Base-by-base conservation (phyloP, 805 yeast species). In the Candida silvatica region DNA sequence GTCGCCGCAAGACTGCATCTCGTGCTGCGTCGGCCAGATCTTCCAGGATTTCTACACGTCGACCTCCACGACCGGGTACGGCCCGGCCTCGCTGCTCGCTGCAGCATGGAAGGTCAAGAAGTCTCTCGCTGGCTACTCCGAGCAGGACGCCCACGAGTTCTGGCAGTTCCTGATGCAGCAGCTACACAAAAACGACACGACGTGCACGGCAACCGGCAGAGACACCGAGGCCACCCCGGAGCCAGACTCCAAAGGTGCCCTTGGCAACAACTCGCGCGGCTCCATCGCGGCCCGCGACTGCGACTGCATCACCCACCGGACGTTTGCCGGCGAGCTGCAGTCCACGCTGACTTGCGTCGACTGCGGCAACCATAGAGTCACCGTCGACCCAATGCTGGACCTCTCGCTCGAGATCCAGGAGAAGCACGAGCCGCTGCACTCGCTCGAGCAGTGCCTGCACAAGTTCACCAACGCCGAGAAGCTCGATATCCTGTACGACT, bases 131-230 rank as follows among this genome's bases (percentile, higher is more conserved):
- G 99, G 99, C 2, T 88, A 88, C 46, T 81, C 92, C 24, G 97
- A 92, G 58, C 99, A 92, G 58, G 99, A 92, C 55, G 97, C 98
- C 0, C 99, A 92, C 59, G 99, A 92, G 58, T 92, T 90, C 58
- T 80, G 94, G 80, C 97, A 92, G 53, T 88, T 90, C 53, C 51
- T 90, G 20, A 66, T 90, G 26, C 83, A 90, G 56, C 94, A 87
- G 57, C 58, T 92, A 37, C 98, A 92, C 56, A 59, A 57, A 36
- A 62, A 58, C 39, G 64, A 65, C 46, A 61, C 52, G 11, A 39
- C 37, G 24, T 38, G 39, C 11, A 43, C 34, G 3, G n/a, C n/a
- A n/a, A n/a, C n/a, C n/a, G n/a, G n/a, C n/a, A 27, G 24, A 17
- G 35, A 36, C 27, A 51, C 46, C 20, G 54, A 49, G 26, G 40